Conservation (phyloP, 805 yeast genomes). For the Kodamaea leandrae region DNA sequence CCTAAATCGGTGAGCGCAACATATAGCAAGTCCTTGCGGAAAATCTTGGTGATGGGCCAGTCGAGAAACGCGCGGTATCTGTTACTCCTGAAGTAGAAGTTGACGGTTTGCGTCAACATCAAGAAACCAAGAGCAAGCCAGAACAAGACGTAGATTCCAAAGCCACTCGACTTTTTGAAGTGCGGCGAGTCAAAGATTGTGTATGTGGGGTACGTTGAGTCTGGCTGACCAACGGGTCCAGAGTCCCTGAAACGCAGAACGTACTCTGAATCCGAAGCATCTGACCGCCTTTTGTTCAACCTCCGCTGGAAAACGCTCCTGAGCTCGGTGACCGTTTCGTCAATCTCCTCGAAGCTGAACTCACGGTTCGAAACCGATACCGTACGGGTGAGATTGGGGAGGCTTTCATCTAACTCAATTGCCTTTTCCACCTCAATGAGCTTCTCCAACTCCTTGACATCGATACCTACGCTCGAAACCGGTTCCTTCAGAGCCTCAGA, state of each 20-base stretch:
- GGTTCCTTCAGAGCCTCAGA: background rate
- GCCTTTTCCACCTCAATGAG: background rate
- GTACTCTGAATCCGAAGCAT: constrained; percentile 31
- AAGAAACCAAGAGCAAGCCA: constrained; percentile 68
- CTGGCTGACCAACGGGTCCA: constrained; percentile 33
- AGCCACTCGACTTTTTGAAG: constrained; percentile 50
- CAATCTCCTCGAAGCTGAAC: constrained; percentile 2
- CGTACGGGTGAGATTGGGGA: background rate
- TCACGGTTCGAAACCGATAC: constrained; percentile 1
- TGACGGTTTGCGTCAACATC: constrained; percentile 51
- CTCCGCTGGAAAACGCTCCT: constrained; percentile 1
- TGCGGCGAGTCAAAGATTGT: constrained; percentile 54
- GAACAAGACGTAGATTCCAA: constrained; percentile 76
- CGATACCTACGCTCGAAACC: no score
- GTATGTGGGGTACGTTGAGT: constrained; percentile 19
- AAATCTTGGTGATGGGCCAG: constrained; percentile 54
- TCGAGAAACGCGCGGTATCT: constrained; percentile 47
- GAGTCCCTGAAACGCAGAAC: constrained; percentile 57
- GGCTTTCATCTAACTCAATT: background rate
- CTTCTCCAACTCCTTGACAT: no score
- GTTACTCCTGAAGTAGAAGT: constrained; percentile 46
- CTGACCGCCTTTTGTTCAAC: constrained; percentile 13
- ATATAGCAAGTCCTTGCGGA: constrained; percentile 58
- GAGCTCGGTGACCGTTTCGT: constrained; percentile 1
- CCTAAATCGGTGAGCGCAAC: constrained; percentile 71